Base-by-base conservation (phyloP, 257 asterid genomes). In the Cordia subcordata region DNA sequence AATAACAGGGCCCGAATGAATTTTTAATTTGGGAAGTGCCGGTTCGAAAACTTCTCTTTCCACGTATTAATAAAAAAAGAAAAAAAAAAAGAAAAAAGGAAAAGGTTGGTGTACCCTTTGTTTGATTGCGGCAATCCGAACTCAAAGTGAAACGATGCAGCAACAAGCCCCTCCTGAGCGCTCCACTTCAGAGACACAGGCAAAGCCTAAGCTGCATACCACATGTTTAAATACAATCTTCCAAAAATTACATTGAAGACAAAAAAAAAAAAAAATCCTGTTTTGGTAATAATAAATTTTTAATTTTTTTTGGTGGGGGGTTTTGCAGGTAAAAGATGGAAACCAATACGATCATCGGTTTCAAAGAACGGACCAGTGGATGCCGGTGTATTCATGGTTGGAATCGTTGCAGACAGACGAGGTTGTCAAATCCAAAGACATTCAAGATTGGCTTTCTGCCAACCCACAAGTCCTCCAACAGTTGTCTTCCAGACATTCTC, bases 301-400 rank as follows among this genome's bases (percentile, higher is more conserved):
- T 49, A 39, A 14, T 62, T 33, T 53, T 27, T 27, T 27, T 27
- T 27, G 35, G 35, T 27, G 3, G 3, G 35, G 35, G 35, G 35
- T n/a, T n/a, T n/a, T 39, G 60, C 79, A 77, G 82, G 82, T 63
- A 66, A 70, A 61, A 44, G 56, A 44, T 64, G 59, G 57, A 47
- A 67, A 68, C 35, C 74, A 53, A 33, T 50, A 42, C 64, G 98
- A 91, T 72, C 94, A 88, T 60, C 81, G 96, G 74, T 91, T 91
- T 73, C 98, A 91, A 77, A 86, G 98, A 59, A 85, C 96, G n/a
- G 96, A 91, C 66, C 95, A 82, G 65, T 91, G 98, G 98, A 79
- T 56, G 88, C 98, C 96, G 38, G 86, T 91, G 19, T 91, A 91
- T 74, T 63, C 88, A 19, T 91, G 98, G 98, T 81, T 91, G 44